Evolutionary conservation across 768 basidiomycete species (phyloP).

Genomic region (Agaricus blazei): DNA sequence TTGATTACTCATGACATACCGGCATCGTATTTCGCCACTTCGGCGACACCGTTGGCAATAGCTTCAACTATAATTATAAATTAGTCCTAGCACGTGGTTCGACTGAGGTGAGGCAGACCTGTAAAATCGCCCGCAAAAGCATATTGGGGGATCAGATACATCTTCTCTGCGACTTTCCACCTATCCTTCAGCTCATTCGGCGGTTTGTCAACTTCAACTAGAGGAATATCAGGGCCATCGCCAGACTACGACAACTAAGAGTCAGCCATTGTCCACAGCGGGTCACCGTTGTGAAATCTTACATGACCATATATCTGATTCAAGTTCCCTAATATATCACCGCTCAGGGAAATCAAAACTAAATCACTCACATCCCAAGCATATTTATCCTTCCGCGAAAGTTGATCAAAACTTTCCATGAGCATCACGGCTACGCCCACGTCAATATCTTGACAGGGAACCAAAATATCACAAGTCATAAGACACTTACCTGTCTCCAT

Average conservation of each 20-base stretch:
- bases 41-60: conserved; percentile 55
- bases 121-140: conserved; percentile 67
- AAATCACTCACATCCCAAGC: conserved; percentile 62
- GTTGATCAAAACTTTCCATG: conserved; percentile 64
- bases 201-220: conserved; percentile 46
- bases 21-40: conserved; percentile 58
- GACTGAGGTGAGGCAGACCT: conserved; percentile 26
- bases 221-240: conserved; percentile 50
- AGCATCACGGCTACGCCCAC: conserved; percentile 56
- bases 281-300: conserved; percentile 18
- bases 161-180: conserved; percentile 67
- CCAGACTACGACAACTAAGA: conserved; percentile 41
- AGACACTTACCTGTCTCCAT: conserved; percentile 52
- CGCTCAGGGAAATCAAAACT: not conserved
- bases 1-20: conserved; percentile 24
- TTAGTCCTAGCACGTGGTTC: conserved; percentile 2
- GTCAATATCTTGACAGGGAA: not conserved
- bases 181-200: conserved; percentile 51
- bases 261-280: not conserved
- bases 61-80: conserved; percentile 45
- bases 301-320: conserved; percentile 61
- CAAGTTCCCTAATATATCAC: not conserved
- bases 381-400: conserved; percentile 65
- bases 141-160: conserved; percentile 64
- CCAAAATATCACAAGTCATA: not conserved